Conservation (phyloP, 2,329 filamentous ascomycete genomes). For the Fusarium denticulatum region DNA sequence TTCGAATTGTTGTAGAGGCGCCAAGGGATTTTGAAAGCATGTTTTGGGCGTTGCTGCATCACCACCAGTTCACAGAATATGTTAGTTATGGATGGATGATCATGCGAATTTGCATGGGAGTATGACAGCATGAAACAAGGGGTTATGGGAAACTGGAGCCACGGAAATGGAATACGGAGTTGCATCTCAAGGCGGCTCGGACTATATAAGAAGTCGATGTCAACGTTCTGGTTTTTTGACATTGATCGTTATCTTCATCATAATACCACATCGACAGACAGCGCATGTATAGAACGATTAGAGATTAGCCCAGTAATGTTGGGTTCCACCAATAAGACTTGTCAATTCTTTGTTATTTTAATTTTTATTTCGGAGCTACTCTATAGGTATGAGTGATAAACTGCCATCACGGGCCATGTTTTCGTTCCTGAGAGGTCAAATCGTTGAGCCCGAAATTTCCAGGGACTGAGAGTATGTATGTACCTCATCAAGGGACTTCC, state of each 20-base stretch:
- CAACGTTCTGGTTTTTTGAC: conserved; percentile 36
- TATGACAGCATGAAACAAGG: conserved; percentile 42
- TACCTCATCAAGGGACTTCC: conserved; percentile 1
- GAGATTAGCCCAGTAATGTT: conserved; percentile 22
- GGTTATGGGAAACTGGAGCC: conserved; percentile 38
- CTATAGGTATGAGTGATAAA: neutral
- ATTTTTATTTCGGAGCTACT: neutral
- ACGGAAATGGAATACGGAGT: conserved; percentile 39
- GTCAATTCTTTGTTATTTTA: neutral
- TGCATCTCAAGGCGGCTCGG: conserved; percentile 39
- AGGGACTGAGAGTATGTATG: neutral
- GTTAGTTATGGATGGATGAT: conserved; percentile 40
- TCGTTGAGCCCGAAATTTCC: conserved; percentile 21
- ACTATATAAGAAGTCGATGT: conserved; percentile 23
- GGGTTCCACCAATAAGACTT: conserved; percentile 20
- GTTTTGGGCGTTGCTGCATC: conserved; percentile 50
- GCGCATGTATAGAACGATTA: conserved; percentile 37
- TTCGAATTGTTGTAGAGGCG: conserved; percentile 48
- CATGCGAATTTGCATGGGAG: conserved; percentile 43
- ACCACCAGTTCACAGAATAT: conserved; percentile 36
- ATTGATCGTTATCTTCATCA: conserved; percentile 33
- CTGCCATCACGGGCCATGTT: neutral
- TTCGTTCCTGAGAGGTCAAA: neutral
- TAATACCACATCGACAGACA: conserved; percentile 35
- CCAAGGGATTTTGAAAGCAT: conserved; percentile 48